Evolutionary conservation across 306 rosid species (phyloP), one percentile per base, ranked within the genome.

Genomic region (Lagenaria siceraria): DNA sequence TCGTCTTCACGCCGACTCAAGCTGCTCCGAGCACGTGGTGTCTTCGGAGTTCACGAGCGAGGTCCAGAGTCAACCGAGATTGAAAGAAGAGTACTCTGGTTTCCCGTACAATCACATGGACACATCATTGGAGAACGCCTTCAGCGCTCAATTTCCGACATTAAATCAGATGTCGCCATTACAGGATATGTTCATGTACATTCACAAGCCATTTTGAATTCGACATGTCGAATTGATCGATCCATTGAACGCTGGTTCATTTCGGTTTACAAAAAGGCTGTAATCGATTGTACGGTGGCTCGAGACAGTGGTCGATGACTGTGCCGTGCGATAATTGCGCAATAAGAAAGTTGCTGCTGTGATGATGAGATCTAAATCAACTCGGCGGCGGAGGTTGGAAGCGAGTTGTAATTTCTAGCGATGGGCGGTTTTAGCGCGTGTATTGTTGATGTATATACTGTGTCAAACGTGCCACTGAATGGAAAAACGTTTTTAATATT

Each of bases 21-120:
- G 98, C 85, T 88, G 98, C 58, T 96, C 99, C 79, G 98, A 92
- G 80, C 98, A 92, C 6, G 97, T 90, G 86, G 98, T 96, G 54
- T 96, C 98, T 72, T 95, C 98, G 68, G 98, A 90, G 85, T 87
- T 96, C 62, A 86, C 88, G 0, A 79, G 85, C 83, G 98, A 96
- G 90, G 99, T 96, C 10, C 97, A 96, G 80, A 96, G 99, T 81
- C 90, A 96, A 78, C 93, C 98, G 1, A 96, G 89, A 82, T 89
- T 89, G 93, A 85, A 77, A 27, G 98, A 75, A 21, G 96, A 92
- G 6, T 82, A 89, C 3, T 60, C 38, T 60, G 93, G 88, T 1
- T 86, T 85, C 68, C 8, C 86, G 0, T 92, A 74, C 38, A 90
- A 88, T 86, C 88, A 88, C 90, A 14, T 78, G 75, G 93, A 95